Conservation (phyloP, 2,329 filamentous ascomycete genomes). For the Aschersonia sp. region DNA sequence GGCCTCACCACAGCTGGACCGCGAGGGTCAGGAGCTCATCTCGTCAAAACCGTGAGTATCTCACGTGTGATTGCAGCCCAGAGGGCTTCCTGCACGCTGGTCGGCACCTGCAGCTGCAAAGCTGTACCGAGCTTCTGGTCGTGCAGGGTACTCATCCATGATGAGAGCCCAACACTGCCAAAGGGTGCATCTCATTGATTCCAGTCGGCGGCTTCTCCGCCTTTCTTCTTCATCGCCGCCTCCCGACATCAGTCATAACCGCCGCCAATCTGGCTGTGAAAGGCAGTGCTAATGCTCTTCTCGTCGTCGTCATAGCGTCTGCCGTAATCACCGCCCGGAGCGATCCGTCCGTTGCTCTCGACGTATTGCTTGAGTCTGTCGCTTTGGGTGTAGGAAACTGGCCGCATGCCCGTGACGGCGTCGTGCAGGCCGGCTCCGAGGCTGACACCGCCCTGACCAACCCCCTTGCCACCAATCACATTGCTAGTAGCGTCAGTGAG, state of each 20-base stretch:
- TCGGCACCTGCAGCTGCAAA: neutral
- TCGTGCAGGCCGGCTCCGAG: conserved; percentile 68
- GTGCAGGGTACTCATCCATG: neutral
- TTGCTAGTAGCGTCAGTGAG: conserved; percentile 72
- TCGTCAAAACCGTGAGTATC: too few species aligned
- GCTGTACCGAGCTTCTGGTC: neutral
- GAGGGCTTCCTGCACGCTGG: neutral
- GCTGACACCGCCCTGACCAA: conserved; percentile 76
- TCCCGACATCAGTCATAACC: conserved; percentile 33
- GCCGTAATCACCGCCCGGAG: conserved; percentile 52
- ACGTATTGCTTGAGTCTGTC: conserved; percentile 92
- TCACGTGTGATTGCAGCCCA: neutral
- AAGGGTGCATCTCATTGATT: neutral
- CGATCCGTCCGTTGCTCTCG: conserved; percentile 63
- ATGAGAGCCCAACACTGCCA: neutral
- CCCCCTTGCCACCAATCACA: conserved; percentile 59
- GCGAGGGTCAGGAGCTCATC: too few species aligned
- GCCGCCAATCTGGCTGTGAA: conserved; percentile 80
- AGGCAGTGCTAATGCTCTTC: conserved; percentile 89
- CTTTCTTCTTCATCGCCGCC: neutral
- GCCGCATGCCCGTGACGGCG: conserved; percentile 49
- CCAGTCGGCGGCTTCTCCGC: neutral
- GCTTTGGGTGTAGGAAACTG: conserved; percentile 41
- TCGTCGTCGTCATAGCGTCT: conserved; percentile 79
- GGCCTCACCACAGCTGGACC: too few species aligned